A percentile compares a stretch with the other conserved stretches of the same genome.
Conservation (phyloP, 129 eudicot species). For the Escallonia rubra region DNA sequence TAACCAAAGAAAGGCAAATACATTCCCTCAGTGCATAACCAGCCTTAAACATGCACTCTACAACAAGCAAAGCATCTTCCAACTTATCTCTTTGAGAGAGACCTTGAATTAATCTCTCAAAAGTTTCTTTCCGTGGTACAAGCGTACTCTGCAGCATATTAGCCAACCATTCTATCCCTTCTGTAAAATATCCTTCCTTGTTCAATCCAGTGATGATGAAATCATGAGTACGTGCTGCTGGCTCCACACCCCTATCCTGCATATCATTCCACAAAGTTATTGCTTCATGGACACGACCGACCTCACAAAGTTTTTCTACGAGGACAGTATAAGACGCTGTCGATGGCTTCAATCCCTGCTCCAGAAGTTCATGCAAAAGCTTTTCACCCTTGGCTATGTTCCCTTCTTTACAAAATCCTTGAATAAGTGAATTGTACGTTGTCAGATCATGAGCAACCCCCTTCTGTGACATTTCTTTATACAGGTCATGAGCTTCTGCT, state of each 20-base stretch:
- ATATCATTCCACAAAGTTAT: constrained; percentile 49
- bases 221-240: constrained; percentile 32
- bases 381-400: constrained; percentile 28
- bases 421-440: constrained; percentile 52
- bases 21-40: constrained; percentile 33
- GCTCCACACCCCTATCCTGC: constrained; percentile 49
- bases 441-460: constrained; percentile 37
- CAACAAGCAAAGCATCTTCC: constrained; percentile 43
- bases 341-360: constrained; percentile 50
- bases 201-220: constrained; percentile 43
- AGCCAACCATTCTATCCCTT: constrained; percentile 52
- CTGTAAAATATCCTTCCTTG: constrained; percentile 36
- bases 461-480: constrained; percentile 37
- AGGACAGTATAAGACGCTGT: constrained; percentile 42
- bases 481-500: constrained; percentile 42
- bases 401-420: constrained; percentile 50
- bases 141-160: constrained; percentile 34
- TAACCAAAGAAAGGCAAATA: constrained; percentile 14
- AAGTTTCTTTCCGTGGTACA: constrained; percentile 33
- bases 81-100: constrained; percentile 32
- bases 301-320: constrained; percentile 45
- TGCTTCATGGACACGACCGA: constrained; percentile 38
- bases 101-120: constrained; percentile 34
- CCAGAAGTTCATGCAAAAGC: constrained; percentile 50
- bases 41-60: constrained; percentile 36